phyloP scores from a whole-genome alignment of 106 monocot genomes.

The Hemerocallis citrina region DNA sequence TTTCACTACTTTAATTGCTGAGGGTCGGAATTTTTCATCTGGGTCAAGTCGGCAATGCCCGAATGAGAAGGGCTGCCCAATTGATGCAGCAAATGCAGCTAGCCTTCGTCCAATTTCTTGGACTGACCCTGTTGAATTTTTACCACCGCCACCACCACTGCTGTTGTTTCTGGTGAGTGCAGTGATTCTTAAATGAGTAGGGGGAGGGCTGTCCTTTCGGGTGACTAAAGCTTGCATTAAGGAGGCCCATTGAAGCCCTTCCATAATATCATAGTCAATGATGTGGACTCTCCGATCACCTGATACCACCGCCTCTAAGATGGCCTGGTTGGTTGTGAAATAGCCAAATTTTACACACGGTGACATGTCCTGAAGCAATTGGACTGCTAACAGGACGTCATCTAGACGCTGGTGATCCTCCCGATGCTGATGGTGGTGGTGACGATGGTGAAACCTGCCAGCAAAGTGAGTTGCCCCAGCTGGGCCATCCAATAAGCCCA shows the following conservation, averaged over 20 bases:
- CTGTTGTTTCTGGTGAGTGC: conserved; percentile 22
- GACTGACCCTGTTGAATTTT: conserved; percentile 1
- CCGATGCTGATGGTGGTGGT: background rate
- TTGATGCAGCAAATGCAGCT: conserved; percentile 38
- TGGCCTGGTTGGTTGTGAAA: conserved; percentile 68
- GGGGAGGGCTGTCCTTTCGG: conserved; percentile 15
- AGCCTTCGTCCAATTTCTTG: conserved; percentile 43
- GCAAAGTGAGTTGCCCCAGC: background rate
- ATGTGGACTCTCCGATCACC: conserved; percentile 43
- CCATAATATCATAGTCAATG: conserved; percentile 53
- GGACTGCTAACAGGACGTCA: conserved; percentile 46
- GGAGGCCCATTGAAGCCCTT: conserved; percentile 58
- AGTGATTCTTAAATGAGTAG: conserved; percentile 54
- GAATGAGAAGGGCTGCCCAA: conserved; percentile 53
- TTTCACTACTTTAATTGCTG: conserved; percentile 23
- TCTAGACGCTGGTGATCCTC: background rate
- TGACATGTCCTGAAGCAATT: conserved; percentile 69
- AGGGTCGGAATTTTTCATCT: conserved; percentile 45
- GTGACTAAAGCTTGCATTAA: conserved; percentile 57
- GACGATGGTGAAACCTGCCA: background rate
- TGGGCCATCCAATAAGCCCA: conserved; percentile 24
- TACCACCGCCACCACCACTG: background rate
- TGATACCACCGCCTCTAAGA: conserved; percentile 37
- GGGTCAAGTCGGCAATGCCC: conserved; percentile 41
- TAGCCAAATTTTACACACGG: conserved; percentile 62